Conservation (phyloP, 1,139 yeast genomes). For the Suhomyces kunorum region DNA sequence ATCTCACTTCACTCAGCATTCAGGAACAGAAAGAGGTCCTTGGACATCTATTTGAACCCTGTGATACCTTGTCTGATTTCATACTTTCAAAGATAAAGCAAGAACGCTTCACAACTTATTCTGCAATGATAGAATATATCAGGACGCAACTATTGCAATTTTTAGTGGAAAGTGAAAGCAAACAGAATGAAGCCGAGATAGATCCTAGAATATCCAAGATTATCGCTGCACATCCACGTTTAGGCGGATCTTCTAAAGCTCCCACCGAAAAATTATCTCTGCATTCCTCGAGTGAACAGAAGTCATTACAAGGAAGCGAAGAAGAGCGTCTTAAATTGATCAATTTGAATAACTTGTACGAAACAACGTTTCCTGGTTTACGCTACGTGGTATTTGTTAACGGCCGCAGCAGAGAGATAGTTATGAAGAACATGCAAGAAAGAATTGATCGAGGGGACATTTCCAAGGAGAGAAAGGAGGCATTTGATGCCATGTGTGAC, state of each 20-base stretch:
- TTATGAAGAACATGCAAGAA: conserved; percentile 64
- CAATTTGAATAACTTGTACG: conserved; percentile 63
- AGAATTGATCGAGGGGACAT: conserved; percentile 61
- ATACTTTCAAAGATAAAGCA: conserved; percentile 34
- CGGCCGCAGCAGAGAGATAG: conserved; percentile 66
- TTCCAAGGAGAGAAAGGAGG: conserved; percentile 57
- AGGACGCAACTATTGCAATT: conserved; percentile 40
- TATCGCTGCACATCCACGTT: conserved; percentile 87
- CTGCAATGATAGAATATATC: conserved; percentile 51
- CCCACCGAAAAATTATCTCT: conserved; percentile 49
- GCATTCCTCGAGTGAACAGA: conserved; percentile 74
- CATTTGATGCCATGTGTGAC: conserved; percentile 85
- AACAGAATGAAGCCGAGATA: conserved; percentile 18
- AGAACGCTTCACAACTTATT: conserved; percentile 33
- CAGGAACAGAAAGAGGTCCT: conserved; percentile 37
- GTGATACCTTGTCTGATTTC: conserved; percentile 51
- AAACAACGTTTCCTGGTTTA: conserved; percentile 72
- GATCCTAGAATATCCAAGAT: conserved; percentile 47
- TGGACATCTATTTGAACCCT: conserved; percentile 67
- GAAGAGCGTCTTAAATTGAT: conserved; percentile 51
- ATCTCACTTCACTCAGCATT: conserved; percentile 20
- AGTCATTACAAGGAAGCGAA: conserved; percentile 49
- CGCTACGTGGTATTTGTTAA: conserved; percentile 90
- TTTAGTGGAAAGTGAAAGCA: conserved; percentile 26
- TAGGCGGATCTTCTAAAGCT: conserved; percentile 57